Evolutionary conservation across 805 yeast species (phyloP).

Genomic region (Candida koratica): DNA sequence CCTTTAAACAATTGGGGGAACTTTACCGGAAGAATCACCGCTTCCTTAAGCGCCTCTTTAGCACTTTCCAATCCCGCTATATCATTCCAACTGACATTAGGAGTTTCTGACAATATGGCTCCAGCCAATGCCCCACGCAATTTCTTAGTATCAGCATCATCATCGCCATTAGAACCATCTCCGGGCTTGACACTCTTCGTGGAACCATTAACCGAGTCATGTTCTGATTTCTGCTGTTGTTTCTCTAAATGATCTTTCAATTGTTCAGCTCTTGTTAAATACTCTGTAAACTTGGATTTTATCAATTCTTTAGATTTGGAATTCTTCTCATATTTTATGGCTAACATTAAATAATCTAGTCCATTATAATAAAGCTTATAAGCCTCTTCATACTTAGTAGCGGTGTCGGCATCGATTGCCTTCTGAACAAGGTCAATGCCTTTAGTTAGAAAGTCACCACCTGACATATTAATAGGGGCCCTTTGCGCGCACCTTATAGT

Average conservation of each 20-base stretch:
- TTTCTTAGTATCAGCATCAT: conserved; percentile 80
- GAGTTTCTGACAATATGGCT: conserved; percentile 86
- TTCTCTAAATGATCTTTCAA: conserved; percentile 83
- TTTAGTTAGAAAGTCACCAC: conserved; percentile 72
- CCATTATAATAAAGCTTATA: conserved; percentile 90
- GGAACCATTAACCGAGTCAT: conserved; percentile 53
- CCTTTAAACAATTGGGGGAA: conserved; percentile 96
- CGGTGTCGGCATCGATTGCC: conserved; percentile 92
- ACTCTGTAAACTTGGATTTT: conserved; percentile 85
- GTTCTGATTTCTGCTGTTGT: conserved; percentile 49
- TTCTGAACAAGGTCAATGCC: conserved; percentile 93
- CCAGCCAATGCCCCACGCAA: conserved; percentile 87
- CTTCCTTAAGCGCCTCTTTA: conserved; percentile 94
- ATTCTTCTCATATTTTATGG: conserved; percentile 89
- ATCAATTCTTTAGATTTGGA: conserved; percentile 84
- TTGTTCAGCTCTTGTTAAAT: conserved; percentile 89
- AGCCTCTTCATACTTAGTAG: conserved; percentile 88
- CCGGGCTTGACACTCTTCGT: conserved; percentile 50
- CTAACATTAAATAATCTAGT: conserved; percentile 90
- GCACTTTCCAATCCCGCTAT: conserved; percentile 95
- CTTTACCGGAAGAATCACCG: conserved; percentile 92
- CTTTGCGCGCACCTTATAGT: neutral
- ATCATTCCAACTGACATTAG: conserved; percentile 91
- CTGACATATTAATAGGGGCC: conserved; percentile 7
- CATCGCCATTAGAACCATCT: conserved; percentile 45